Evolutionary conservation across 352 stramenopile species (phyloP), one percentile per base, ranked within the genome.

Genomic region (Phytophthora crassamura): DNA sequence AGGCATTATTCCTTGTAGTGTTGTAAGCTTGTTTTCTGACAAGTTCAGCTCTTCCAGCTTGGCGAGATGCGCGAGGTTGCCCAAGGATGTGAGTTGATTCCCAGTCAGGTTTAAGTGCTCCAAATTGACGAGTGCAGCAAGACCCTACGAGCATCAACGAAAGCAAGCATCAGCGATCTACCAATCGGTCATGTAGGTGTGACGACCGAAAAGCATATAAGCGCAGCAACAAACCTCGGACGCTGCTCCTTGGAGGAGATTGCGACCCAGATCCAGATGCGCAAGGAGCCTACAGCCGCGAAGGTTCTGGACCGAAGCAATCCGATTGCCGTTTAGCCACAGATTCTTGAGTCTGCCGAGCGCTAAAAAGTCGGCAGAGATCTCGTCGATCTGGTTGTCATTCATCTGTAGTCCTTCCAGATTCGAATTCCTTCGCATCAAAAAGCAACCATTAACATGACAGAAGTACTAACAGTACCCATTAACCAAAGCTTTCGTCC

Each of bases 1-100:
- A 41, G 85, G 83, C 12, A 84, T 63, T n/a, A 79, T 61, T 1
- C 77, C 81, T 33, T 78, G 73, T n/a, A 94, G 58, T 7, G 64
- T 76, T n/a, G 54, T 55, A 7, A 94, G 45, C 2, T 67, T 61
- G 59, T 94, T 94, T 50, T 82, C 78, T 20, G 72, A 67, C 14
- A 94, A 47, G 35, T 91, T 85, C 35, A 94, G 68, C 50, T 94
- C 85, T 62, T 91, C 80, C 16, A 94, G 71, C 49, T 94, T 92
- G 8, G 65, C 79, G 50, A 94, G 64, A 15, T 85, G 74, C 11
- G 71, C 52, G n/a, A 94, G 62, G 20, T 84, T 88, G 8, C 83
- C 83, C 18, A 90, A 69, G 0, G 69, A 75, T 5, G 64, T 66
- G 7, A 94, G 59, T 18, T 82, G 61, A 40, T 94, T 94, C 54